Evolutionary conservation across 73 alveolate genomes (phyloP).

Genomic region (Breviolum minutum): DNA sequence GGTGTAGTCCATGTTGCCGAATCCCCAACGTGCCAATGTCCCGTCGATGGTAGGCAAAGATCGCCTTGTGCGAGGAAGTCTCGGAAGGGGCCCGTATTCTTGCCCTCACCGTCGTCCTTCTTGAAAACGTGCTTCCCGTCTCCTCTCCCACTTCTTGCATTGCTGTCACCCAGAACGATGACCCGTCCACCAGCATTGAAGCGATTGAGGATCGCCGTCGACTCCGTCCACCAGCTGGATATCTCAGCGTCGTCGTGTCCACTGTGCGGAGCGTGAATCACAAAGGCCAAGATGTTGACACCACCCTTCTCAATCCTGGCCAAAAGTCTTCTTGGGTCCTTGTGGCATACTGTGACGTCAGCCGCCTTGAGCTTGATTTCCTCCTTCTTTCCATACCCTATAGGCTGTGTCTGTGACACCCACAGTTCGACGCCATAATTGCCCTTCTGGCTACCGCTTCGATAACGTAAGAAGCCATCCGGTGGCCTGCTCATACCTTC

Average conservation of each 20-base stretch:
- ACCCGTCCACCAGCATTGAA: background rate
- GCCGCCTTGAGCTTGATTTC: background rate
- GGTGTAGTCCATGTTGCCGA: background rate
- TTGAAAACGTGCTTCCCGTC: background rate
- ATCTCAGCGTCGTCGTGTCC: background rate
- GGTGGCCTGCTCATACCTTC: background rate
- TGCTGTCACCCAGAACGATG: background rate
- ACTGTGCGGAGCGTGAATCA: background rate
- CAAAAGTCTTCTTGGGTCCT: too few species aligned
- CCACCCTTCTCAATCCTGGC: too few species aligned
- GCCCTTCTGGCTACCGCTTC: background rate
- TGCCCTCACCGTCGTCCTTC: background rate
- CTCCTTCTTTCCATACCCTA: background rate
- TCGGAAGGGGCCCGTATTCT: background rate
- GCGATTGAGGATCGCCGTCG: background rate
- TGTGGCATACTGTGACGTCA: too few species aligned
- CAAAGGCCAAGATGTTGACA: background rate
- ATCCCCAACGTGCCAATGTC: background rate
- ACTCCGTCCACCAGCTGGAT: background rate
- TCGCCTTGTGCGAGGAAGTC: background rate
- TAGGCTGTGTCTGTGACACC: background rate
- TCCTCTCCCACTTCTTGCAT: background rate
- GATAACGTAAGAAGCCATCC: background rate
- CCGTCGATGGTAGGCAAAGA: background rate
- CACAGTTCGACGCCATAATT: background rate